Base-by-base conservation (phyloP, 2,329 filamentous ascomycete genomes). In the Macrophomina phaseolina region DNA sequence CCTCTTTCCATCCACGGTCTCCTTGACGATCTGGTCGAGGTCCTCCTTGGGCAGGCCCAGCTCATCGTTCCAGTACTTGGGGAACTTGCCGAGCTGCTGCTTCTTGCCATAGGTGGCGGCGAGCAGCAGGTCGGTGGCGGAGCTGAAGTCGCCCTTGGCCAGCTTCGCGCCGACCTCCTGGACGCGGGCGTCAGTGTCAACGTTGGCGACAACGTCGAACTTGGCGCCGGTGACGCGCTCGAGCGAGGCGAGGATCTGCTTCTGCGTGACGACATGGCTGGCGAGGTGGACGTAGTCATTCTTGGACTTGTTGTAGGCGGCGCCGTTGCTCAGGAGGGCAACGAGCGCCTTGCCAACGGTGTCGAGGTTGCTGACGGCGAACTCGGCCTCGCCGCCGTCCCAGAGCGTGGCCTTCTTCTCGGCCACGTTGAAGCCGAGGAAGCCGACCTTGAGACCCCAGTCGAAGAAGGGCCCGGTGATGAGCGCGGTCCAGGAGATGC, bases 401-500 rank as follows among this genome's bases (percentile, higher is more conserved):
- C 84, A 83, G 42, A 90, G 81, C 0, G 79, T 84, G 1, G 83
- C 85, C 0, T 80, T 85, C 68, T 83, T 84, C 38, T 78, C 77
- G 9, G 78, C 69, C 49, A 84, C 72, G 67, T 87, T 80, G 68
- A 88, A 81, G 45, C 85, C 86, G 1, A 88, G 72, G 68, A 86
- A 83, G 1, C 83, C 82, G 11, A 75, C 74, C 12, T 74, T 76
- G 46, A 89, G 77, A 14, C 82, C 82, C 85, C 84, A 87, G 71
- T 90, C 88, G 72, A 90, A 88, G 75, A 90, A 87, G 2, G 84
- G 77, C 0, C 87, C 86, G 8, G 80, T 85, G 3, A 87, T 82
- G 14, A 91, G 73, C 2, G 80, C 85, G 1, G 86, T 89, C 88
- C 88, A 91, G 36, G 80, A 83, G 69, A 90, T 84, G 12, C 16